These are phyloP conservation scores for Abelmoschus esculentus DNA, from an alignment of 345 rosid species.

Conservation along the genomic window DNA sequence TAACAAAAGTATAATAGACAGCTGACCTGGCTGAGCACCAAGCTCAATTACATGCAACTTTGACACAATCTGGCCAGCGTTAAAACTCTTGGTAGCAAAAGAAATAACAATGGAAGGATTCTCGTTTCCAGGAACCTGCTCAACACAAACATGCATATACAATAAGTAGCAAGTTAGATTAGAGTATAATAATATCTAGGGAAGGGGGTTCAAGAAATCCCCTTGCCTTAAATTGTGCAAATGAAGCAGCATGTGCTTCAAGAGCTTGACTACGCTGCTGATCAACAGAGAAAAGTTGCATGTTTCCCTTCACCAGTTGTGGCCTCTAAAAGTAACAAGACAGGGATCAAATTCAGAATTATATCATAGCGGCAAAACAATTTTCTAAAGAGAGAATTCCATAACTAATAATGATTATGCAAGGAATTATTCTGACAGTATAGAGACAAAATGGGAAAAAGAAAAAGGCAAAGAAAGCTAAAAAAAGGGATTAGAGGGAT, in stretches of 20 bases:
- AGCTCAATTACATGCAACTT: constrained; percentile 94
- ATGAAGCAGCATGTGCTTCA: constrained; percentile 99
- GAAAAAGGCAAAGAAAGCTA: too few relatives aligned
- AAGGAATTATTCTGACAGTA: too few relatives aligned
- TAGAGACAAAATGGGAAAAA: too few relatives aligned
- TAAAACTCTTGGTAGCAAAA: constrained; percentile 78
- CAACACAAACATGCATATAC: constrained; percentile 2
- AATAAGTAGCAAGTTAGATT: too few relatives aligned
- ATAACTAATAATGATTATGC: too few relatives aligned
- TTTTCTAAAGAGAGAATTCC: too few relatives aligned
- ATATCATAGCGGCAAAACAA: background rate
- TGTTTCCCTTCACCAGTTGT: constrained; percentile 85
- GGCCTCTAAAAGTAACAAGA: constrained; percentile 41
- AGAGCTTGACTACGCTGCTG: constrained; percentile 99
- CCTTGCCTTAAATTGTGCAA: constrained; percentile 79
- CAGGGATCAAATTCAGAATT: constrained; percentile 11
- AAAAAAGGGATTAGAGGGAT: too few relatives aligned
- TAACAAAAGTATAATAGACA: background rate
- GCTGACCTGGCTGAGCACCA: constrained; percentile 89
- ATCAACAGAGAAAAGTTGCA: constrained; percentile 92
- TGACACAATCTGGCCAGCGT: constrained; percentile 84
- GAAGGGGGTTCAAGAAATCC: constrained; percentile 9
- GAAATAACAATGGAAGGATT: constrained; percentile 82
- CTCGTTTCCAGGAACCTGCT: constrained; percentile 90
- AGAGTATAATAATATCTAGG: background rate